Conservation (phyloP, 441 rosid species). For the Sinapis alba region DNA sequence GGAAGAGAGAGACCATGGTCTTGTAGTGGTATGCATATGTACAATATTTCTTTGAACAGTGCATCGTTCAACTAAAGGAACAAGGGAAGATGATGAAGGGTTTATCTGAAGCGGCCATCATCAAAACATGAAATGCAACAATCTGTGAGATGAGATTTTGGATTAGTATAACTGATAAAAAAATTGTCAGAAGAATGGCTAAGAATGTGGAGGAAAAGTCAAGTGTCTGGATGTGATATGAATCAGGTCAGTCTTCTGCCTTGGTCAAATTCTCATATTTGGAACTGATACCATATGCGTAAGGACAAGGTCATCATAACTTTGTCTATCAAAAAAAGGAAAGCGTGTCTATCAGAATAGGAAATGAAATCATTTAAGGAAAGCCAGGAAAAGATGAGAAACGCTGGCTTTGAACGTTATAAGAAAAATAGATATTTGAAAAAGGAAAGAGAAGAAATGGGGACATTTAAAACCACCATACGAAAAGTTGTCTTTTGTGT, state of each 20-base stretch:
- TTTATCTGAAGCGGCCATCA: background rate
- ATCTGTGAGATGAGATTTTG: background rate
- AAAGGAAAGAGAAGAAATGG: conserved; percentile 19
- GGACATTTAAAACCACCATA: conserved; percentile 27
- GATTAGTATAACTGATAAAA: background rate
- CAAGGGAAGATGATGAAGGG: background rate
- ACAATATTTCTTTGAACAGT: background rate
- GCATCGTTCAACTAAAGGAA: background rate
- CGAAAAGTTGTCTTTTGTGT: conserved; percentile 37
- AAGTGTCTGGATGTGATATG: conserved; percentile 7
- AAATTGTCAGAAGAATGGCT: background rate
- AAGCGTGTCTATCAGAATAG: background rate
- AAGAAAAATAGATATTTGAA: conserved; percentile 16
- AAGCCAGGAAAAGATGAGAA: conserved; percentile 20
- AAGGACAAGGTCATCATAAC: background rate
- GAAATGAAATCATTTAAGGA: conserved; percentile 23
- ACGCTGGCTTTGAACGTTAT: conserved; percentile 37
- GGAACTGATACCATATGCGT: background rate
- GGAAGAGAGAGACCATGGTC: background rate
- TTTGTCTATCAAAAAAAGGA: background rate
- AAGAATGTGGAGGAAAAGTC: background rate
- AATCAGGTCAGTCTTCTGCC: conserved; percentile 25
- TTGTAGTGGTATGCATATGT: background rate
- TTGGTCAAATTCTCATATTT: conserved; percentile 13
- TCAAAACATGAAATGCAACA: background rate